phyloP scores from a whole-genome alignment of 768 basidiomycete species.

The Fibroporia radiculosa region DNA sequence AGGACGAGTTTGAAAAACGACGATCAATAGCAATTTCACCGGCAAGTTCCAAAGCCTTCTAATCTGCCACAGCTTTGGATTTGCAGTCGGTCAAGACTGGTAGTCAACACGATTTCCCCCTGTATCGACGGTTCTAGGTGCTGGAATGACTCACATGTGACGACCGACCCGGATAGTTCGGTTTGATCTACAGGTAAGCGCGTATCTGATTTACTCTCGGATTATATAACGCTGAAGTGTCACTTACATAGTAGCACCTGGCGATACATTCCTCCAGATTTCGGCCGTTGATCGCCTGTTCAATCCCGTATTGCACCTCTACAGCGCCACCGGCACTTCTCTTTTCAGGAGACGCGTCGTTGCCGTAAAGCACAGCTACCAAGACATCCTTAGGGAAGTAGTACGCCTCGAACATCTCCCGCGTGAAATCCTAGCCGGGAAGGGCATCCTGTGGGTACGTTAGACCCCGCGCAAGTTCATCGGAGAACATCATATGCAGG shows the following conservation, averaged over 20 bases:
- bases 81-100: too few species aligned
- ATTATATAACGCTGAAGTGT: constrained; percentile 5
- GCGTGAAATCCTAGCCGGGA: constrained; percentile 30
- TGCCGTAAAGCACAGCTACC: constrained; percentile 45
- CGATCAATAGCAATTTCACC: too few species aligned
- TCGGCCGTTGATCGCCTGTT: constrained; percentile 39
- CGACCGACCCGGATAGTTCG: constrained; percentile 85
- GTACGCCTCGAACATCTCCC: constrained; percentile 58
- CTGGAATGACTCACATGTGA: constrained; percentile 87
- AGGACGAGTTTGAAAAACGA: constrained; percentile 2
- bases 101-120: too few species aligned
- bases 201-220: too few species aligned
- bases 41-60: too few species aligned
- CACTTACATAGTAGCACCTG: constrained; percentile 71
- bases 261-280: constrained; percentile 64
- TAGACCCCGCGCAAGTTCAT: constrained; percentile 63
- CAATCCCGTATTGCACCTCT: constrained; percentile 24
- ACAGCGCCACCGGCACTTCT: background rate
- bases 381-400: constrained; percentile 76
- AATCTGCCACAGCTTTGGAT: too few species aligned
- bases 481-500: constrained; percentile 56
- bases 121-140: too few species aligned
- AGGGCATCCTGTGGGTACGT: constrained; percentile 83
- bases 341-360: background rate
- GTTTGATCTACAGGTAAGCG: constrained; percentile 51